Evolutionary conservation across 768 basidiomycete genomes (phyloP), one percentile per base, ranked within the genome.

Genomic region (Lactarius trivialis): DNA sequence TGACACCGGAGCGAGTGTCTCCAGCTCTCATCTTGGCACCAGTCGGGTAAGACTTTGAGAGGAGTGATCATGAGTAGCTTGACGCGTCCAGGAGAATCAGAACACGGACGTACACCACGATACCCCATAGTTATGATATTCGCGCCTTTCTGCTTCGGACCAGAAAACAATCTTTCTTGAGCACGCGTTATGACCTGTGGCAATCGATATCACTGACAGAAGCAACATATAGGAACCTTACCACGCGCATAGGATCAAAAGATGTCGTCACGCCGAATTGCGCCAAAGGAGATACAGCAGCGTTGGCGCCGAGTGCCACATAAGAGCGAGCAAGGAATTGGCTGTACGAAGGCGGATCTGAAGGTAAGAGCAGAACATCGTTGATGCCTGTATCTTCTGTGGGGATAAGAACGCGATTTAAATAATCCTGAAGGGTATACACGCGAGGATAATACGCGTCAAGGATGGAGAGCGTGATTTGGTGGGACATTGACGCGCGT

Each of bases 111-210:
- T 67, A 85, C 88, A 56, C 80, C 72, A 33, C 81, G 76, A 71
- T 89, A 91, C 2, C 90, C 90, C 14, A 77, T 65, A 0, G 85
- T 85, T 33, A 92, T 79, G 1, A 91, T 76, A 67, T 90, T 87
- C 1, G 76, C 74, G 17, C 77, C 71, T 34, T 74, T 75, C 52
- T 60, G 54, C 28, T 70, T 76, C 52, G 71, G 66, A 24, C 68
- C 66, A 6, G 70, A 70, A 53, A 89, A 79, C 8, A 89, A 71
- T 39, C 74, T 77, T 58, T 78, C 79, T 67, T 88, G 85, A 4
- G 82, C 84, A 61, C 76, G 77, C 59, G 87, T 82, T 54, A 89
- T 78, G 19, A 88, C 70, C 88, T 90, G 45, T 8, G 24, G 7
- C 33, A 36, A 55, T 68, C 19, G 51, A 58, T 17, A 73, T 72